These are phyloP conservation scores for Fusarium sp. DNA, from an alignment of 2,329 filamentous ascomycete species.

Conservation along the genomic window DNA sequence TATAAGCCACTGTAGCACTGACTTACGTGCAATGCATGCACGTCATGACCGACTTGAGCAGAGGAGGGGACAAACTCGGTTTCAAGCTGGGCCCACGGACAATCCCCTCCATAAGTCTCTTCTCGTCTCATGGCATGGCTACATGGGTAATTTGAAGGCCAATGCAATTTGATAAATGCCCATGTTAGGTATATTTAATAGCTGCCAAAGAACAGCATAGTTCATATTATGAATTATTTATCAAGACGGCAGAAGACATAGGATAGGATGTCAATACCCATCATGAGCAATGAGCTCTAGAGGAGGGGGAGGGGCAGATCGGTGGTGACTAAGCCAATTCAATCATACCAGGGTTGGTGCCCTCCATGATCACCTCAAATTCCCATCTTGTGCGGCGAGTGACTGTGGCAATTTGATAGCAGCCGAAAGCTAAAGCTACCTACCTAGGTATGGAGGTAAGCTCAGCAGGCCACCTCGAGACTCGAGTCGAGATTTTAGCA, in stretches of 20 bases:
- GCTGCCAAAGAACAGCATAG: background rate
- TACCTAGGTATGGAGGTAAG: background rate
- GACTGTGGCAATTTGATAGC: conserved; percentile 26
- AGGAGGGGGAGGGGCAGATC: conserved; percentile 23
- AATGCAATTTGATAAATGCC: background rate
- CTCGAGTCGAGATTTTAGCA: conserved; percentile 29
- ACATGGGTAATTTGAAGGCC: background rate
- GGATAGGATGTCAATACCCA: background rate
- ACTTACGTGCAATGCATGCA: conserved; percentile 15
- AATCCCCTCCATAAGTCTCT: conserved; percentile 21
- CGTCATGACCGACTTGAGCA: conserved; percentile 25
- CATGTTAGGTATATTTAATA: background rate
- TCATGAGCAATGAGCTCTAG: conserved; percentile 1
- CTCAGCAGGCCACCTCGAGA: conserved; percentile 32
- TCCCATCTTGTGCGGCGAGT: conserved; percentile 33
- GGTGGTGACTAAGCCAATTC: conserved; percentile 21
- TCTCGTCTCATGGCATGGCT: background rate
- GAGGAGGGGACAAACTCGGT: conserved; percentile 18
- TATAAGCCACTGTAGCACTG: background rate
- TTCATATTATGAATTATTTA: background rate
- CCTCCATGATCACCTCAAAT: conserved; percentile 25
- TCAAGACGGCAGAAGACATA: background rate
- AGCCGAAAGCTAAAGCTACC: background rate
- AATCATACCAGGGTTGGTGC: conserved; percentile 41
- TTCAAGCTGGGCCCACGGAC: conserved; percentile 27